Conservation (phyloP, 2,329 filamentous ascomycete species). For the Alternaria gansuensis region DNA sequence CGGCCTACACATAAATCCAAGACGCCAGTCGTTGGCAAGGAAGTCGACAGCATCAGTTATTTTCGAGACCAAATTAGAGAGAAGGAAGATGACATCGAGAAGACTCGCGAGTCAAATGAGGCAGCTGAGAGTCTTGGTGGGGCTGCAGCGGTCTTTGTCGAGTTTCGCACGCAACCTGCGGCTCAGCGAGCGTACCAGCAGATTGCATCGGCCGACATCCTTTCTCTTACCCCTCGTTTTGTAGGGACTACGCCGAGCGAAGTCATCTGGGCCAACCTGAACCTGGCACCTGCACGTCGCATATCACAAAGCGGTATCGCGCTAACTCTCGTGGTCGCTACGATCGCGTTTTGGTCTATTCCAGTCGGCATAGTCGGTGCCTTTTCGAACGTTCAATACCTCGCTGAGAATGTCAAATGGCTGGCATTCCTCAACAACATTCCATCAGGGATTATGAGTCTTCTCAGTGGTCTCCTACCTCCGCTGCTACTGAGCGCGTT, state of each 20-base stretch:
- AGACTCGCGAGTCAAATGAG: constrained; percentile 72
- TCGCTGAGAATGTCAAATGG: constrained; percentile 71
- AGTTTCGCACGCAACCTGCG: constrained; percentile 82
- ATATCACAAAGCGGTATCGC: constrained; percentile 74
- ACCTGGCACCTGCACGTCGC: constrained; percentile 84
- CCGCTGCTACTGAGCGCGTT: constrained; percentile 80
- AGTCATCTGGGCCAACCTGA: constrained; percentile 86
- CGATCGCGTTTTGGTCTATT: constrained; percentile 88
- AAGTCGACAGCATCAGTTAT: constrained; percentile 95
- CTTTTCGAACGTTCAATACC: constrained; percentile 81
- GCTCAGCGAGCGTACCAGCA: constrained; percentile 86
- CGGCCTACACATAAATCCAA: constrained; percentile 51
- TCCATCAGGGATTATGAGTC: constrained; percentile 75
- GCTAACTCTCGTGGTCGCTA: constrained; percentile 77
- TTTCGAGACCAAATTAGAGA: constrained; percentile 79
- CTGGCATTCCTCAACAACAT: constrained; percentile 77
- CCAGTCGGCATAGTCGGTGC: constrained; percentile 81
- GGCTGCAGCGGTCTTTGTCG: constrained; percentile 84
- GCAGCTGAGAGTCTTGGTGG: constrained; percentile 65
- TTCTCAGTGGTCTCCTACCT: constrained; percentile 86
- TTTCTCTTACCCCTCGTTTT: constrained; percentile 85
- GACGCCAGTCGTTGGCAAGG: constrained; percentile 72
- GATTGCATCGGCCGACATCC: constrained; percentile 49
- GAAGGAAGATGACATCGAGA: constrained; percentile 75
- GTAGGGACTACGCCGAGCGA: constrained; percentile 84